A percentile compares a stretch with the other conserved stretches of the same genome.
Evolutionary conservation across 352 stramenopile genomes (phyloP).

Genomic region (Globisporangium okanoganense): DNA sequence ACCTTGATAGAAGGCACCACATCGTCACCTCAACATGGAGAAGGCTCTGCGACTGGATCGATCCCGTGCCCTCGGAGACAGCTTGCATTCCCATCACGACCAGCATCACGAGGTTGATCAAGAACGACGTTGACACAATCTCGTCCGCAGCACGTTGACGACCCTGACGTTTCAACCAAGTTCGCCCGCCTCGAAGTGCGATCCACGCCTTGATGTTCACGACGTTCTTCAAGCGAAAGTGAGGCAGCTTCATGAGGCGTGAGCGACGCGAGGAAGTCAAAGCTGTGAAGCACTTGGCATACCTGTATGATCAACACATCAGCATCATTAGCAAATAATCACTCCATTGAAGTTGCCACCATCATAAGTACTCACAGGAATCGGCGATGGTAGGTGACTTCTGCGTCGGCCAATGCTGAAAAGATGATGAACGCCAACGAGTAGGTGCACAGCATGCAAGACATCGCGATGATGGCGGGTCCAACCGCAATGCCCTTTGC

Average conservation of each 20-base stretch:
- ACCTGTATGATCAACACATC: slow-evolving; percentile 26
- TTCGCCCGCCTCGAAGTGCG: slow-evolving; percentile 77
- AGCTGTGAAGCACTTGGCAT: slow-evolving; percentile 88
- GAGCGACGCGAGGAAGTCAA: slow-evolving; percentile 84
- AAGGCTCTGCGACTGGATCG: slow-evolving; percentile 57
- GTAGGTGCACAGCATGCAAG: slow-evolving; percentile 70
- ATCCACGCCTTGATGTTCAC: slow-evolving; percentile 92
- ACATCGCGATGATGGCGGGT: slow-evolving; percentile 54
- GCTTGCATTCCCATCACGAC: slow-evolving; percentile 85
- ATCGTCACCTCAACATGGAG: slow-evolving; percentile 83
- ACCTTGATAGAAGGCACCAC: slow-evolving; percentile 84
- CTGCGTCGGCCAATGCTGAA: slow-evolving; percentile 67
- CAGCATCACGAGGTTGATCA: slow-evolving; percentile 83
- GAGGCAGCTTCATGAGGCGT: slow-evolving; percentile 75
- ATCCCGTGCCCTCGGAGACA: slow-evolving; percentile 52
- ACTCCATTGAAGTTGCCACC: background rate
- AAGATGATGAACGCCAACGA: slow-evolving; percentile 75
- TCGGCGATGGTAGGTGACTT: slow-evolving; percentile 83
- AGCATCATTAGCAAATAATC: slow-evolving; percentile 4
- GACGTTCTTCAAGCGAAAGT: slow-evolving; percentile 90
- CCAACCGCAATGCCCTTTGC: slow-evolving; percentile 24
- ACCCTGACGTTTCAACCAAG: slow-evolving; percentile 85
- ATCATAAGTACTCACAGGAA: slow-evolving; percentile 46
- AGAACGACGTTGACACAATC: slow-evolving; percentile 86
- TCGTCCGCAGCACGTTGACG: slow-evolving; percentile 83